Conservation (phyloP, 257 asterid species). For the Thymus mandschuricus region DNA sequence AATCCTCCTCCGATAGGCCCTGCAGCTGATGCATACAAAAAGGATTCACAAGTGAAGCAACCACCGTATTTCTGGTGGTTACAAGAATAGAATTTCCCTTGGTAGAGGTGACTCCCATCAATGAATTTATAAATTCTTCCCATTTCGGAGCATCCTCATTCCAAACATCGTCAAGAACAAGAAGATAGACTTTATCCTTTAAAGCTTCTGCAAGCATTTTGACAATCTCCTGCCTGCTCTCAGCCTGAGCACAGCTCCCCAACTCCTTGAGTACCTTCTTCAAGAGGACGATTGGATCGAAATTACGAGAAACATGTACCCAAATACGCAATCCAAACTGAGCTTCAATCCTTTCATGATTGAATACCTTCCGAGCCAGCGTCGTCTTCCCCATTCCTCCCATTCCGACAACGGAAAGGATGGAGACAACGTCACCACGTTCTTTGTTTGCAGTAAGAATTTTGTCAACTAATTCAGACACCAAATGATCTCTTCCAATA, state of each 20-base stretch:
- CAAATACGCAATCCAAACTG: not conserved
- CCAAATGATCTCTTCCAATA: too few relatives aligned
- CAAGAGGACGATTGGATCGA: not conserved
- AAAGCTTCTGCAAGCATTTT: not conserved
- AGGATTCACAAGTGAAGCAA: not conserved
- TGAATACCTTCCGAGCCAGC: too few relatives aligned
- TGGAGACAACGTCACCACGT: too few relatives aligned
- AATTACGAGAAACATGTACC: not conserved
- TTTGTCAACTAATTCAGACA: too few relatives aligned
- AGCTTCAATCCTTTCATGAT: not conserved
- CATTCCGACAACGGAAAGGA: too few relatives aligned
- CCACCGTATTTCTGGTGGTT: not conserved
- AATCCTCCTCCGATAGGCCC: not conserved
- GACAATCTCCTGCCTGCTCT: not conserved
- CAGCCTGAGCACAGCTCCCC: not conserved
- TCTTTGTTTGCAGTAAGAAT: too few relatives aligned
- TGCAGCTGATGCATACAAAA: not conserved
- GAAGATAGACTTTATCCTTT: not conserved
- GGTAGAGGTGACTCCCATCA: not conserved
- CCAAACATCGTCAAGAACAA: slow-evolving; percentile 3
- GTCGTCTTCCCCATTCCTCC: too few relatives aligned
- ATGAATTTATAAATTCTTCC: not conserved
- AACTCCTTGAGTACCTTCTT: not conserved
- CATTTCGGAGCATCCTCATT: not conserved
- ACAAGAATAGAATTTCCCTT: not conserved